Evolutionary conservation across 345 rosid genomes (phyloP).

Genomic region (Populus pruinosa): DNA sequence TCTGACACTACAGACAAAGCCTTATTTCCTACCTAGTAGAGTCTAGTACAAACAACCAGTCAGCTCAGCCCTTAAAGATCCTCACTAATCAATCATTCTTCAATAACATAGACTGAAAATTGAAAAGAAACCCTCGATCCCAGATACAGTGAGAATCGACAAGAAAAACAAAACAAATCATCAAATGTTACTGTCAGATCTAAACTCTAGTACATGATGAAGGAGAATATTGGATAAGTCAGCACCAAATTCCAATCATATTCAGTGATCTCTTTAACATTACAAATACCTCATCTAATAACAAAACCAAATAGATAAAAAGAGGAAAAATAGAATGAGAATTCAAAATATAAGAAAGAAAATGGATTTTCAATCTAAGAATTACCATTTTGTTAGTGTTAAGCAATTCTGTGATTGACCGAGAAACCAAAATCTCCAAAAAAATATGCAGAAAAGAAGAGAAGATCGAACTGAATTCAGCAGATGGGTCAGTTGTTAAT

Average conservation of each 20-base stretch:
- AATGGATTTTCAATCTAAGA: not conserved
- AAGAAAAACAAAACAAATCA: not conserved
- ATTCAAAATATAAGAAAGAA: not conserved
- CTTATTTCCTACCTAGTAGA: not conserved
- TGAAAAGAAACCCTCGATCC: not conserved
- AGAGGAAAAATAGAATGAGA: not conserved
- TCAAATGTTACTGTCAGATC: not conserved
- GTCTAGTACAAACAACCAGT: not conserved
- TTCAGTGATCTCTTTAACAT: not conserved
- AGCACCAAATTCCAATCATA: not conserved
- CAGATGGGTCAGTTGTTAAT: not conserved
- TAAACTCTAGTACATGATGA: not conserved
- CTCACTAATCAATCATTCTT: not conserved
- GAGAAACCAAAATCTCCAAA: not conserved
- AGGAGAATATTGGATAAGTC: not conserved
- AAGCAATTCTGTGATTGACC: not conserved
- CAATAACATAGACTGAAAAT: not conserved
- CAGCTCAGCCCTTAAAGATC: not conserved
- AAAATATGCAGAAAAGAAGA: not conserved
- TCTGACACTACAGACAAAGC: not conserved
- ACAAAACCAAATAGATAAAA: not conserved
- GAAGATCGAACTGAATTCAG: not conserved
- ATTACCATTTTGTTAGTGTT: not conserved
- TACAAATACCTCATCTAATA: not conserved
- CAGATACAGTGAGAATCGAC: not conserved